Percentiles rank a stretch among this genome's conserved stretches.
These are phyloP conservation scores for Neurospora africana DNA, from an alignment of 495 filamentous ascomycete genomes.

Conservation along the genomic window DNA sequence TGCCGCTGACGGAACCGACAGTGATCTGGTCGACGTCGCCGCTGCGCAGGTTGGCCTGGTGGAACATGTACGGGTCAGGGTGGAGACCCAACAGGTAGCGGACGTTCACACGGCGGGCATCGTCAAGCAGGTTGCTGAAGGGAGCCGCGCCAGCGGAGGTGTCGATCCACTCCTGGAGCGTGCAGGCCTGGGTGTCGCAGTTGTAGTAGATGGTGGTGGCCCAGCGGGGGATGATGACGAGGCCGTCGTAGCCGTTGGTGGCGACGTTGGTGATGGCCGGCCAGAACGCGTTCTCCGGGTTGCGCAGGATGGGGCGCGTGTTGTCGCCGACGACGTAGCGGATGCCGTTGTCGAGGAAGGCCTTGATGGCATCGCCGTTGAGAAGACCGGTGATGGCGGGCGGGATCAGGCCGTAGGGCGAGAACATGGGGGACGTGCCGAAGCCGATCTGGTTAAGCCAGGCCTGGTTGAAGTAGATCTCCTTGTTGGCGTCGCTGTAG, in stretches of 20 bases:
- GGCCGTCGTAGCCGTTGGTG: conserved; percentile 44
- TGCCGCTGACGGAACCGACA: conserved; percentile 38
- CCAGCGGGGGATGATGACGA: conserved; percentile 51
- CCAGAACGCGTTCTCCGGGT: conserved; percentile 42
- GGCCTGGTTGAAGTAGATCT: conserved; percentile 50
- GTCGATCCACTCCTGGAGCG: conserved; percentile 48
- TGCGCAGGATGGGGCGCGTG: conserved; percentile 42
- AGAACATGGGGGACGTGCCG: conserved; percentile 30
- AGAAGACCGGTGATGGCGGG: conserved; percentile 55
- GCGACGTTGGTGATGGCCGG: conserved; percentile 42
- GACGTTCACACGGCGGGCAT: conserved; percentile 42
- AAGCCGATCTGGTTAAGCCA: conserved; percentile 47
- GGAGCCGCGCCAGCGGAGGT: conserved; percentile 43
- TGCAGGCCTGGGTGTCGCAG: conserved; percentile 47
- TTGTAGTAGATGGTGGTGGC: conserved; percentile 57
- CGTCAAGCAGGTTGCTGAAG: conserved; percentile 37
- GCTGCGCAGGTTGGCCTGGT: conserved; percentile 51
- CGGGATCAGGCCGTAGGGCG: conserved; percentile 46
- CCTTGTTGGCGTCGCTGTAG: conserved; percentile 43
- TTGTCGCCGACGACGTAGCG: conserved; percentile 53
- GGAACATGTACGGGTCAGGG: conserved; percentile 41
- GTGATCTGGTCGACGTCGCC: conserved; percentile 34
- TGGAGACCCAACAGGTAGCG: conserved; percentile 45
- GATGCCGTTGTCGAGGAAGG: conserved; percentile 50
- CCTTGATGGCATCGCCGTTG: conserved; percentile 51